Evolutionary conservation across 768 basidiomycete genomes (phyloP), one percentile per base, ranked within the genome.

Genomic region (Mycena latifolia): DNA sequence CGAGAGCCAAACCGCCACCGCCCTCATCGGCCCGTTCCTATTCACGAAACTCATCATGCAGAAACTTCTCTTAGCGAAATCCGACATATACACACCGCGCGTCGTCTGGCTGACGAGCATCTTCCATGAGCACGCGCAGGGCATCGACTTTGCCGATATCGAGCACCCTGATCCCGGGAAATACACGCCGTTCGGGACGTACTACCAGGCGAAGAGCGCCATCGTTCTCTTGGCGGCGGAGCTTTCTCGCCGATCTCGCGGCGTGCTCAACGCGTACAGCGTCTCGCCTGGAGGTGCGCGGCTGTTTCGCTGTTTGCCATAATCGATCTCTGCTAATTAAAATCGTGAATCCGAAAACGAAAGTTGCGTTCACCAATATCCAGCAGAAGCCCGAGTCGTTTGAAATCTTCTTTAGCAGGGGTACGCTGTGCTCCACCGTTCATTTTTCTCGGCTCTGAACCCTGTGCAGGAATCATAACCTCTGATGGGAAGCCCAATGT

Each of bases 1-100:
- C 52, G 64, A 65, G 43, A 27, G 18, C 20, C 64, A 65, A 35
- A 60, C 55, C 29, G 58, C 58, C 29, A 60, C 53, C 18, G 52
- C n/a, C 5, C 58, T 55, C 43, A 18, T 61, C 22, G 60, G 41
- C 2, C 60, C 60, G 17, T 61, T 61, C 43, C 24, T 61, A 9
- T 25, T 61, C 39, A 61, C 59, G 3, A 61, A 61, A 24, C 51
- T 61, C 2, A 10, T 61, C 6, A 22, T 29, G 2, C 27, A 39
- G n/a, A 61, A 61, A 33, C 10, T 61, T 1, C 12, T 52, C 20
- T 39, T 51, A 4, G 9, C 51, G 3, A 28, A 14, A 3, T 15
- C 59, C 2, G 11, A 35, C 3, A 20, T 6, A 1, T 57, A 57
- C 24, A 57, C 56, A 0, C 56, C 56, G 1, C 45, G 56, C n/a